Evolutionary conservation across 2,329 filamentous ascomycete genomes (phyloP), one percentile per base, ranked within the genome.

Genomic region (Alternaria incomplexa): DNA sequence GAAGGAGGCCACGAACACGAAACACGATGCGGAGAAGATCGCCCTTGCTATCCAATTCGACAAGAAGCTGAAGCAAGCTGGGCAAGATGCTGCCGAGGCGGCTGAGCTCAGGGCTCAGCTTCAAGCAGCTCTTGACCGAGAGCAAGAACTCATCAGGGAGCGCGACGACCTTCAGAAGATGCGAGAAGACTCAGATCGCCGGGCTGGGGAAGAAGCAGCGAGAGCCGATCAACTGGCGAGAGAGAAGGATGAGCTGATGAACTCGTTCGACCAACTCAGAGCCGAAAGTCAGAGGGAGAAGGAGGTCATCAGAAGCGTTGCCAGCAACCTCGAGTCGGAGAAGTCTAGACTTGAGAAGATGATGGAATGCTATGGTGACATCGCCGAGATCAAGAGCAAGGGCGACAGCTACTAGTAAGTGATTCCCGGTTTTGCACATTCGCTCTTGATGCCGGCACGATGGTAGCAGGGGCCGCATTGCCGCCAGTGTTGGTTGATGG

Each of bases 161-260:
- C 83, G 83, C 54, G 82, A 84, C 52, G 82, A 81, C 46, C 75
- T 87, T 63, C 81, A 81, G 54, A 85, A 83, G 73, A 50, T 46
- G 6, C 52, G 54, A 32, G 53, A 48, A 45, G 52, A 81, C 57
- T 71, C 72, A 17, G 77, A 73, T 32, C 71, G 70, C 48, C 79
- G 76, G 61, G 73, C 76, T 22, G 73, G 77, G 8, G 78, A 79
- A 17, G 75, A 77, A 60, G 76, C 69, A 58, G 69, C 67, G 9
- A 69, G 66, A 52, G 73, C 61, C 1, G 76, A 78, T 32, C 70
- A 72, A 52, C 62, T 80, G 46, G 51, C 64, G 25, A 71, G 72
- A 71, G 78, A 81, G 62, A 76, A 72, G 62, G 79, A 78, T n/a
- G 77, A 78, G 47, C 67, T 80, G 32, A 67, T 74, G 56, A 74